Base-by-base conservation (phyloP, 495 filamentous ascomycete species). In the Penicillium chermesinum region DNA sequence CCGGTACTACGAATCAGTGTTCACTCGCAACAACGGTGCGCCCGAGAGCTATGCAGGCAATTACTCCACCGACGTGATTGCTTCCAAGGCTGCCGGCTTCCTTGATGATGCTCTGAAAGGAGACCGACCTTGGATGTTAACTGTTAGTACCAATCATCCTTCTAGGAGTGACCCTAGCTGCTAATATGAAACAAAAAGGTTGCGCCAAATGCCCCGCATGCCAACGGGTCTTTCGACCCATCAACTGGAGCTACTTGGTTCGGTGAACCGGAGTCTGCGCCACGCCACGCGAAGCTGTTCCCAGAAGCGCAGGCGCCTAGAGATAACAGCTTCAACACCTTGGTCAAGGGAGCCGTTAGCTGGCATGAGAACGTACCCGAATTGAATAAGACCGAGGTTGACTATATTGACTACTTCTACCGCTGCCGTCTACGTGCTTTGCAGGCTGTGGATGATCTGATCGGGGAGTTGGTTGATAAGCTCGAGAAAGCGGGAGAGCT, bases 391-490 rank as follows among this genome's bases (percentile, higher is more conserved):
- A 74, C 72, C 2, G 74, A 76, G 14, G 64, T 86, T 19, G 75
- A 76, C 5, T 85, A 76, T 55, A 81, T 82, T 46, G 84, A 88
- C 54, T 64, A 81, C 41, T 86, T 79, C 55, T 80, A 86, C 49
- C 71, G 78, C 2, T 70, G 72, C 44, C 75, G 84, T 4, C 66
- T 87, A 7, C 75, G 78, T 17, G 53, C 83, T 3, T 65, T 88
- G 38, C 81, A 83, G 57, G 71, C 73, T 21, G 82, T 87, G 5
- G 84, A 88, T 54, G 84, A 87, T 61, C 68, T 87, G 42, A 70
- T 88, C 13, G 79, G 76, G n/a, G 63, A 58, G 0, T 41, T 86
- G 14, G 52, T 86, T 13, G 43, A 50, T 2, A 67, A 71, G 12
- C 58, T 88, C 7, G 72, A 76, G 4, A 50, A 67, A 6, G 44